phyloP scores from a whole-genome alignment of 768 basidiomycete genomes.

The Tylopilus intermedius region DNA sequence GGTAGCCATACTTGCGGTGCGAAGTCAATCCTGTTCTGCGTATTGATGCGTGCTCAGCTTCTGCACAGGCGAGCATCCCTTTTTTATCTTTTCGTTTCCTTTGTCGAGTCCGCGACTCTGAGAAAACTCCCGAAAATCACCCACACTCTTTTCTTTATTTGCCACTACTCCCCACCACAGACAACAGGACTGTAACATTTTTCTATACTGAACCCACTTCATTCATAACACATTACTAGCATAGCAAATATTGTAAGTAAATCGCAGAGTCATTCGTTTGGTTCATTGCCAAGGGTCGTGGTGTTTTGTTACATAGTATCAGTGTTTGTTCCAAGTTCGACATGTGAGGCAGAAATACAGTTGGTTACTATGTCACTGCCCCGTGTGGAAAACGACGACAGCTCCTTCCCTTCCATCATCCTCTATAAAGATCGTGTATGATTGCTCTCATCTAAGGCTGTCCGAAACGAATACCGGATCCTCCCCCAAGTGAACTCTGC shows the following conservation, averaged over 20 bases:
- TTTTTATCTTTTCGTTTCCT: constrained; percentile 1
- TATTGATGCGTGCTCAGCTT: constrained; percentile 22
- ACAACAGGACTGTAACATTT: constrained; percentile 27
- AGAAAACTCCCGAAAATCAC: constrained; percentile 19
- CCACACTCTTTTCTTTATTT: constrained; percentile 20
- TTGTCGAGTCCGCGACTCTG: constrained; percentile 26
- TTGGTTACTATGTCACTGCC: constrained; percentile 3
- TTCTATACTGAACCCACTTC: constrained; percentile 6
- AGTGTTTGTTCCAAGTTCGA: constrained; percentile 9
- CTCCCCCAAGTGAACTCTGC: constrained; percentile 40
- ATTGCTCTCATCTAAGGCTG: constrained; percentile 4
- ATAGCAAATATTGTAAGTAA: constrained; percentile 28
- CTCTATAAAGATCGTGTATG: not conserved
- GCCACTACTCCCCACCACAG: constrained; percentile 15
- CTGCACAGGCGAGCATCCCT: constrained; percentile 8
- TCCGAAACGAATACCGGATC: constrained; percentile 25
- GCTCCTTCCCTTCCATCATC: not conserved
- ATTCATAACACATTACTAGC: constrained; percentile 21
- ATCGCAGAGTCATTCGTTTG: constrained; percentile 27
- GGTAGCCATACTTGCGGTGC: constrained; percentile 45
- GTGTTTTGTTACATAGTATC: constrained; percentile 18
- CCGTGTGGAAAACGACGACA: not conserved
- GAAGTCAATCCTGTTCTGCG: constrained; percentile 26
- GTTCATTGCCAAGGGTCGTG: constrained; percentile 8
- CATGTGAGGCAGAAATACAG: constrained; percentile 16